Conservation (phyloP, 495 filamentous ascomycete genomes). For the Lasiosphaeria ovina region DNA sequence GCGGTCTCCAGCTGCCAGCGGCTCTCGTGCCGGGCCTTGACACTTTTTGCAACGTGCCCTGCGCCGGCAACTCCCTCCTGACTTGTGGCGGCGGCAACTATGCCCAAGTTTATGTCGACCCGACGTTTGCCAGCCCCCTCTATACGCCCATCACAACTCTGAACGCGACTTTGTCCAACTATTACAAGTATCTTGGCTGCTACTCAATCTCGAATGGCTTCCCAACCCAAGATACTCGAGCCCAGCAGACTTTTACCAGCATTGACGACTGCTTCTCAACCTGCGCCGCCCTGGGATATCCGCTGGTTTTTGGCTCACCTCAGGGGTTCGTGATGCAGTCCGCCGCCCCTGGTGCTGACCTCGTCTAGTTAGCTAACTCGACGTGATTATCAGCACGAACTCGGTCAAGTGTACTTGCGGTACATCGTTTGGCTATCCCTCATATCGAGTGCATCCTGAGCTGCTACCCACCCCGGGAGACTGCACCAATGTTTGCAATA, state of each 20-base stretch:
- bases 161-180: not conserved
- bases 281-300: conserved; percentile 19
- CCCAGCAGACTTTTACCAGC: not conserved
- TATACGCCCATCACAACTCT: not conserved
- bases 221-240: not conserved
- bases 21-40: not conserved
- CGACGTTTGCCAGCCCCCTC: conserved; percentile 16
- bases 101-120: conserved; percentile 22
- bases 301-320: conserved; percentile 6
- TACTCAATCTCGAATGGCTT: conserved; percentile 4
- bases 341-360: not conserved
- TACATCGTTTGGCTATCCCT: conserved; percentile 2
- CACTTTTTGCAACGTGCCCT: conserved; percentile 13
- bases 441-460: conserved; percentile 11
- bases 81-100: conserved; percentile 15
- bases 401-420: conserved; percentile 15
- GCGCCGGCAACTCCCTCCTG: conserved; percentile 16
- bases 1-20: conserved; percentile 22
- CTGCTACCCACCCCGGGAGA: not conserved
- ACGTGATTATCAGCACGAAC: not conserved
- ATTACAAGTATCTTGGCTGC: conserved; percentile 18
- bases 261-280: conserved; percentile 7
- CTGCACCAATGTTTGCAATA: conserved; percentile 4
- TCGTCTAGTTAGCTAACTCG: not conserved
- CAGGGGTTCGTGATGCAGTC: not conserved